Evolutionary conservation across 1,284 basidiomycete species (phyloP), one percentile per base, ranked within the genome.

Genomic region (Waitea zeae): DNA sequence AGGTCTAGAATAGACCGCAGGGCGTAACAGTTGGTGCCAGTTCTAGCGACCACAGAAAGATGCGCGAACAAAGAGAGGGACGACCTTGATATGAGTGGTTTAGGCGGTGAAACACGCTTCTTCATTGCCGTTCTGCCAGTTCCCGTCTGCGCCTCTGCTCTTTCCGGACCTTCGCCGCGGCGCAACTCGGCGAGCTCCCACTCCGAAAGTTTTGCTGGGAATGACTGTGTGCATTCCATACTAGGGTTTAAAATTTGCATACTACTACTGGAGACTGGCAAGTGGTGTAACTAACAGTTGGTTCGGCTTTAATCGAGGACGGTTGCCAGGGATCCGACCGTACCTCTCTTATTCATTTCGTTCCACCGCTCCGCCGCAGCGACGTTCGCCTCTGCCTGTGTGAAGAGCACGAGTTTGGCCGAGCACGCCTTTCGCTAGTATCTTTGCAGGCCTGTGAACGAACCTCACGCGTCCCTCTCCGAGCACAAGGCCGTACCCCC

Each of bases 291-390:
- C n/a, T n/a, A n/a, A n/a, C n/a, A n/a, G n/a, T n/a, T n/a, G n/a
- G n/a, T n/a, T n/a, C n/a, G n/a, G n/a, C n/a, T n/a, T n/a, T n/a
- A n/a, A n/a, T n/a, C n/a, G n/a, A n/a, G n/a, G n/a, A n/a, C n/a
- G n/a, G n/a, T n/a, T n/a, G 20, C 30, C 11, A 31, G 12, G 11
- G 17, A 36, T 17, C 18, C 17, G 4, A 38, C 48, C 22, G 30
- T n/a, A 71, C 80, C 69, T 65, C 79, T 81, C 57, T 83, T 84
- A 13, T 64, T 70, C 30, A 86, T 80, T 17, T 86, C 81, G 18
- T 86, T n/a, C n/a, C n/a, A n/a, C n/a, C n/a, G n/a, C n/a, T 79
- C 31, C 79, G 58, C 27, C 65, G 64, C 31, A 84, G 50, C 1
- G 70, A 61, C 5, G 57, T 47, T 30, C 78, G 61, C 46, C 61